Percentiles rank a stretch among this genome's conserved stretches.
phyloP scores from a whole-genome alignment of 1,284 basidiomycete genomes.

The Porphyrellus sp. region DNA sequence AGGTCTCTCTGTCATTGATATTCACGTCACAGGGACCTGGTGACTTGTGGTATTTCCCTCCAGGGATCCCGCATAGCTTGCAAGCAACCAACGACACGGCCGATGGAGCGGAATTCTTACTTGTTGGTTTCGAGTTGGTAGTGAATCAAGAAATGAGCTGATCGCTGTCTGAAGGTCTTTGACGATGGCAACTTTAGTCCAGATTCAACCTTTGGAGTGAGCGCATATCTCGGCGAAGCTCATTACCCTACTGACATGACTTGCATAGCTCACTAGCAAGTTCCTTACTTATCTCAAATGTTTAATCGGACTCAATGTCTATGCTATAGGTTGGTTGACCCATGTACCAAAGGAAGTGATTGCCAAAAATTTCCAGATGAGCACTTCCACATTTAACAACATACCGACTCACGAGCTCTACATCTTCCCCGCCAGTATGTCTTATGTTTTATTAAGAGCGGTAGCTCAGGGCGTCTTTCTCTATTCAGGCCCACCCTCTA shows the following conservation, averaged over 20 bases:
- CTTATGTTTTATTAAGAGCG: not conserved
- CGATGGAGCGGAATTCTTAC: slow-evolving; percentile 53
- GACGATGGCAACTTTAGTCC: slow-evolving; percentile 51
- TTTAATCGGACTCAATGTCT: not conserved
- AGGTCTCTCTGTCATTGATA: not conserved
- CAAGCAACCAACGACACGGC: slow-evolving; percentile 46
- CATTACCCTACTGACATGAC: not conserved
- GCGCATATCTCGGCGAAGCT: slow-evolving; percentile 18
- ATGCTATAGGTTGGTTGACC: slow-evolving; percentile 44
- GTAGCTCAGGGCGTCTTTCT: too few species aligned
- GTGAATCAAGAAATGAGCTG: not conserved
- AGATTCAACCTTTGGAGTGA: slow-evolving; percentile 47
- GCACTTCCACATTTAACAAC: slow-evolving; percentile 41
- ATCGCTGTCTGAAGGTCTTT: slow-evolving; percentile 38
- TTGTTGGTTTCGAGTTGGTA: slow-evolving; percentile 23
- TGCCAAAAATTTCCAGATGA: slow-evolving; percentile 47
- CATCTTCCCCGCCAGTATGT: slow-evolving; percentile 47
- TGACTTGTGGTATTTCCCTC: slow-evolving; percentile 57
- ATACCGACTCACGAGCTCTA: slow-evolving; percentile 49
- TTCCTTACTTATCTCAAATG: slow-evolving; percentile 1
- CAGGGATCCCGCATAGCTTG: slow-evolving; percentile 40
- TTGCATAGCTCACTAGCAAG: slow-evolving; percentile 13
- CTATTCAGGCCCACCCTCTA: slow-evolving; percentile 42
- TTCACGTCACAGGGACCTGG: slow-evolving; percentile 33
- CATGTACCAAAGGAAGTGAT: slow-evolving; percentile 50